Evolutionary conservation across 129 eudicot species (phyloP), one percentile per base, ranked within the genome.

Genomic region (Scalesia atractyloides): DNA sequence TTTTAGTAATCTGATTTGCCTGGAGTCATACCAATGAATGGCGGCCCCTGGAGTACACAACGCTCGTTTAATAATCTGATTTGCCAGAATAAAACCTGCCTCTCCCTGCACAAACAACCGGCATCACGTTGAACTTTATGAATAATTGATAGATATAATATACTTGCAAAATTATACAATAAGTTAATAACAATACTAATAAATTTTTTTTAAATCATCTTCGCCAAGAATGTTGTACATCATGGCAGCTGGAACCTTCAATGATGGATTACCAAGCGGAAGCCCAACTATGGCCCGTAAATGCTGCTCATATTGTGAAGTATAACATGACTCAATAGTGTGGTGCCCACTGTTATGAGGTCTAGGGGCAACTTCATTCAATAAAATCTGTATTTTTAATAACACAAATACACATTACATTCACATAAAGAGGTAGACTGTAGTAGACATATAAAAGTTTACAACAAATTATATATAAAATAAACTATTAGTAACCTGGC

Each of bases 321-420:
- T 90, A 52, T 76, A 90, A 70, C 99, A 94, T 7, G 99, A 57
- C 63, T 94, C 99, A 7, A 90, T 94, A 0, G 97, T 86, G 73
- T 94, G 99, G 78, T 90, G 99, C 54, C 99, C 99, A 62, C 99
- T 94, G 73, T 94, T 94, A 80, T 94, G 99, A 72, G 99, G 97
- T 59, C 99, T 81, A 22, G 99, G 99, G 52, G 99, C 99, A 63
- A 94, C 99, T 82, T 94, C 99, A 80, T 94, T 94, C 66, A 94
- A 78, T 76, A 94, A 81, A 73, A 94, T 84, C 98, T 94, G 88
- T 66, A 74, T 66, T 2, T 16, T 17, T 62, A 73, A 47, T 48
- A 33, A 67, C 43, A 51, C 2, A 59, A 48, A 26, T 72, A 61
- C 33, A 68, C 30, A n/a, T 8, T 70, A 24, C 5, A 52, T 69